phyloP scores from a whole-genome alignment of 2,329 filamentous ascomycete species.

The Metarhizium humberi region DNA sequence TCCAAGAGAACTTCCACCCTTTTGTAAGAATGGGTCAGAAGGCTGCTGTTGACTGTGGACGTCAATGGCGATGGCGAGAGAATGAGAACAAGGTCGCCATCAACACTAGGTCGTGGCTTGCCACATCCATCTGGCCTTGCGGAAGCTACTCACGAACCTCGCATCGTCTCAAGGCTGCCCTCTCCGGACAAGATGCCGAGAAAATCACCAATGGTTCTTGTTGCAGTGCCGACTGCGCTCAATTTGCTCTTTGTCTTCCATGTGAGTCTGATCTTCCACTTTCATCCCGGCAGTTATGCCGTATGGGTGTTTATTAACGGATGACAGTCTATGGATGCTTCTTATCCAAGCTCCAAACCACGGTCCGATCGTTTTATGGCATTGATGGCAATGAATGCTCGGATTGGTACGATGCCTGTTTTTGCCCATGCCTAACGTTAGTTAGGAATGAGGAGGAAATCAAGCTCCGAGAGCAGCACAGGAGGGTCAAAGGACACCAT shows the following conservation, averaged over 20 bases:
- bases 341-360: constrained; percentile 18
- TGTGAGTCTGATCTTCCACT: constrained; percentile 10
- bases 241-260: constrained; percentile 16
- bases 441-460: constrained; percentile 23
- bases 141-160: constrained; percentile 17
- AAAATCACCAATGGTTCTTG: constrained; percentile 8
- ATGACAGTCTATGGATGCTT: constrained; percentile 20
- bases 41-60: constrained; percentile 2
- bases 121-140: constrained; percentile 15
- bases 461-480: constrained; percentile 16
- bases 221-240: constrained; percentile 15
- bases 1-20: background rate
- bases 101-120: constrained; percentile 2
- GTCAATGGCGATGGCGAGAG: constrained; percentile 11
- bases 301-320: background rate
- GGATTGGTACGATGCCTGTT: constrained; percentile 19
- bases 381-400: constrained; percentile 16
- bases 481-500: constrained; percentile 5
- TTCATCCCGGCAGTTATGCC: background rate
- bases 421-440: constrained; percentile 18
- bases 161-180: constrained; percentile 14
- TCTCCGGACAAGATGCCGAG: constrained; percentile 11
- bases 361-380: constrained; percentile 22
- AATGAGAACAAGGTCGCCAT: constrained; percentile 1
- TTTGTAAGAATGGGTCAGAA: constrained; percentile 14